Evolutionary conservation across 164 flowering plant species (phyloP), one percentile per base, ranked within the genome.

Genomic region (Cinnamomum chago): DNA sequence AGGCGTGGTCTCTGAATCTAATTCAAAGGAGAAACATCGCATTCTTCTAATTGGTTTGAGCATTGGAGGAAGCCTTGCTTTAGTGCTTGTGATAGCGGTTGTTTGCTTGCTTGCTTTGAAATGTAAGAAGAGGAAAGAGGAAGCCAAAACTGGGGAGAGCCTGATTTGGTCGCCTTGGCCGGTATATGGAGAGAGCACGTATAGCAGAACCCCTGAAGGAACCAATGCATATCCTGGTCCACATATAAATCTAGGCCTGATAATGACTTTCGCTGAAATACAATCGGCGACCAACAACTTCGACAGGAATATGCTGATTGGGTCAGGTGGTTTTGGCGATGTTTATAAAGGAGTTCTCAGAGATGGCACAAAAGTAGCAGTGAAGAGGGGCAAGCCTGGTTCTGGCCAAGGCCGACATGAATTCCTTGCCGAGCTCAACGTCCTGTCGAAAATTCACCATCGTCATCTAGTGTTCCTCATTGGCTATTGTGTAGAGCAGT

Each of bases 1-100:
- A 78, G 92, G 77, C 80, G 78, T 70, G 80, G 90, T 77, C 87
- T 88, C 73, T 14, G 17, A 30, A 30, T 30, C 35, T 4, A 30
- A 30, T 30, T 30, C 35, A 4, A 30, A 3, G 35, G 5, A 30
- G 35, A 30, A 30, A 30, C 5, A 4, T 30, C 35, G 5, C 35
- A 30, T 30, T 30, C 35, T 5, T 30, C 35, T 30, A 30, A 30
- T 30, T 25, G 68, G 6, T 28, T 28, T 5, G 18, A 12, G 27
- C 68, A 12, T 35, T 12, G 55, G 62, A 23, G 35, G 58, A 15
- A 13, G 11, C 22, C 18, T n/a, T 50, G 35, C 11, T 58, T 12
- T 47, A 24, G 7, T 62, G 30, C 65, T 24, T 68, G 51, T 40
- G 75, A 27, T 47, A 7, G 18, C 17, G 25, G 22, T 73, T n/a